Percentiles rank a stretch among this genome's conserved stretches.
Conservation (phyloP, 2,329 filamentous ascomycete species). For the Periconia digitata region DNA sequence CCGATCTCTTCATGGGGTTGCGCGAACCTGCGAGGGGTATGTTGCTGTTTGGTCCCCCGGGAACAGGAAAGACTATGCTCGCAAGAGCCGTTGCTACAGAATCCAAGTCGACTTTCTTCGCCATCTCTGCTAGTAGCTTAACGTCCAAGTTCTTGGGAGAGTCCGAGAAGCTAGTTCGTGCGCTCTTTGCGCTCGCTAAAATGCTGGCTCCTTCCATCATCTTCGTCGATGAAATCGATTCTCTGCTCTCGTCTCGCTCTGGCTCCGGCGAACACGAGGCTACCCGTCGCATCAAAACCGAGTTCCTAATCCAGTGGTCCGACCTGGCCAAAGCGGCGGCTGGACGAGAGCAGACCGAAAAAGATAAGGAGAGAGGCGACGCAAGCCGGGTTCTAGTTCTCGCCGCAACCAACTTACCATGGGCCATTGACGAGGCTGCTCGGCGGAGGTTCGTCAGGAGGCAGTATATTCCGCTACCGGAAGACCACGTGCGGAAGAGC, state of each 20-base stretch:
- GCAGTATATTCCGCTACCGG: constrained; percentile 94
- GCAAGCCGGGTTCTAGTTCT: constrained; percentile 87
- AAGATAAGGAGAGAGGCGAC: constrained; percentile 73
- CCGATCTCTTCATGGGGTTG: constrained; percentile 93
- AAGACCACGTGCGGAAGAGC: constrained; percentile 74
- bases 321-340: constrained; percentile 90
- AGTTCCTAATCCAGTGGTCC: constrained; percentile 97
- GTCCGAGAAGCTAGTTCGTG: constrained; percentile 92
- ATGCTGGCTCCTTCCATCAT: constrained; percentile 91
- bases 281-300: constrained; percentile 91
- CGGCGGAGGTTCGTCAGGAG: constrained; percentile 85
- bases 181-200: constrained; percentile 88
- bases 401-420: constrained; percentile 92
- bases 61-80: constrained; percentile 99
- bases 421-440: constrained; percentile 97
- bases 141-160: constrained; percentile 97
- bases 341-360: constrained; percentile 70
- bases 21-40: constrained; percentile 93
- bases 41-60: constrained; percentile 92
- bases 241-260: constrained; percentile 79
- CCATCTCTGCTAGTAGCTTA: constrained; percentile 89
- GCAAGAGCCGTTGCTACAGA: constrained; percentile 93
- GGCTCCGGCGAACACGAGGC: constrained; percentile 89
- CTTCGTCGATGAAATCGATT: constrained; percentile 98
- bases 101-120: constrained; percentile 93